Evolutionary conservation across 2,329 filamentous ascomycete genomes (phyloP), one percentile per base, ranked within the genome.

Genomic region (Eurotiales sp.): DNA sequence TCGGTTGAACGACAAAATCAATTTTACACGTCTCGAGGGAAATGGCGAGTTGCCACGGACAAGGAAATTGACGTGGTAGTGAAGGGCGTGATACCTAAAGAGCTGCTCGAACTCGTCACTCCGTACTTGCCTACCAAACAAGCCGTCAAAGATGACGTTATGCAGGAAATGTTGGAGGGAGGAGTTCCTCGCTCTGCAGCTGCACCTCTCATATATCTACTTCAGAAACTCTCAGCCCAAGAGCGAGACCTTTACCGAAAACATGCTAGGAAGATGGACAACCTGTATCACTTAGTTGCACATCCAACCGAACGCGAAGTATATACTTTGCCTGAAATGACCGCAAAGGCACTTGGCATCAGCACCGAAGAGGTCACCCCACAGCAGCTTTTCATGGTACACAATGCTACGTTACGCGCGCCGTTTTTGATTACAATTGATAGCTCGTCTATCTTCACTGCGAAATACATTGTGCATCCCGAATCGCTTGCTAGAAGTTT

Each of bases 391-490:
- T 72, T 65, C 56, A 61, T 65, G 4, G 63, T 72, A 17, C 70
- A 72, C 44, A 64, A 57, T 40, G 63, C 65, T 11, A 56, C 64
- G 15, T 59, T 64, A 21, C 62, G 57, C 5, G 50, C 64, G 39
- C 57, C 67, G 1, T 70, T 71, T 41, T 54, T 70, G 11, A 63
- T 73, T 21, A 59, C 67, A 19, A 58, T 60, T 29, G 68, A 71
- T 41, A 59, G 59, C 15, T 63, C 59, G 19, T 65, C 65, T 15
- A 54, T 68, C 3, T 68, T 72, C 27, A 58, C 63, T 8, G 62
- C 67, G 44, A 65, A 53, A 60, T 80, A 62, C 72, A 75, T 64
- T 66, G 58, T 85, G 17, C 72, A 78, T 19, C 77, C 81, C 4
- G 78, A 76, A 52, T 64, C 72, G 21, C 72, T 81, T 34, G 72